Evolutionary conservation across 1,284 basidiomycete species (phyloP).

Genomic region (Malassezia yamatoensis): DNA sequence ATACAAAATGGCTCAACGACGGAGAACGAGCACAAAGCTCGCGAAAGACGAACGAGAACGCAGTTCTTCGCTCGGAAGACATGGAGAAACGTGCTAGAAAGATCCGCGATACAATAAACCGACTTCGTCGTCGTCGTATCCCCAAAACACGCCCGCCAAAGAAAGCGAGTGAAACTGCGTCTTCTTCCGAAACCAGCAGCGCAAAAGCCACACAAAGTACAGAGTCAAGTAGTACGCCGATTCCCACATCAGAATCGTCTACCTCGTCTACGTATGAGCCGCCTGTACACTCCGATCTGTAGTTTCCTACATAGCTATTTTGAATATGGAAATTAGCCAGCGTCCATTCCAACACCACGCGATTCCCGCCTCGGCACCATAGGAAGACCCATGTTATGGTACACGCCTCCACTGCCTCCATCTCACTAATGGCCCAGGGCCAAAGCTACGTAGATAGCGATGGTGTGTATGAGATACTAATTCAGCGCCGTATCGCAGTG

Average conservation of each 20-base stretch:
- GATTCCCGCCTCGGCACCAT: neutral
- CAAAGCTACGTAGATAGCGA: slow-evolving; percentile 6
- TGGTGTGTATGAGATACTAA: neutral
- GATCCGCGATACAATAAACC: slow-evolving; percentile 32
- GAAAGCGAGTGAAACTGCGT: slow-evolving; percentile 4
- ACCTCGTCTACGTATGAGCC: neutral
- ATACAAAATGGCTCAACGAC: slow-evolving; percentile 42
- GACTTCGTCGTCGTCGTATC: slow-evolving; percentile 35
- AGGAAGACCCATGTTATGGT: neutral
- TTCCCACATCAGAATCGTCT: slow-evolving; percentile 1
- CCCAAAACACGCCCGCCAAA: slow-evolving; percentile 40
- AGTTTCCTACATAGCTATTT: neutral
- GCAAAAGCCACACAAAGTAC: neutral
- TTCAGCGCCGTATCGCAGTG: neutral
- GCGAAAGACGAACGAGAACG: slow-evolving; percentile 34
- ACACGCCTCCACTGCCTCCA: slow-evolving; percentile 7
- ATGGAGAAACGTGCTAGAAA: slow-evolving; percentile 40
- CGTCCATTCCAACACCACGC: neutral
- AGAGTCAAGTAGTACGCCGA: neutral
- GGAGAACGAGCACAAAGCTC: slow-evolving; percentile 31
- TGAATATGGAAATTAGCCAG: neutral
- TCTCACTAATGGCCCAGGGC: neutral
- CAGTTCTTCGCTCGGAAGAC: slow-evolving; percentile 35
- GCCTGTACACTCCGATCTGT: slow-evolving; percentile 17
- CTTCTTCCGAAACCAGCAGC: neutral